A percentile compares a stretch with the other conserved stretches of the same genome.
Evolutionary conservation across 768 basidiomycete species (phyloP).

Genomic region (Tylopilus cervinicoccineus): DNA sequence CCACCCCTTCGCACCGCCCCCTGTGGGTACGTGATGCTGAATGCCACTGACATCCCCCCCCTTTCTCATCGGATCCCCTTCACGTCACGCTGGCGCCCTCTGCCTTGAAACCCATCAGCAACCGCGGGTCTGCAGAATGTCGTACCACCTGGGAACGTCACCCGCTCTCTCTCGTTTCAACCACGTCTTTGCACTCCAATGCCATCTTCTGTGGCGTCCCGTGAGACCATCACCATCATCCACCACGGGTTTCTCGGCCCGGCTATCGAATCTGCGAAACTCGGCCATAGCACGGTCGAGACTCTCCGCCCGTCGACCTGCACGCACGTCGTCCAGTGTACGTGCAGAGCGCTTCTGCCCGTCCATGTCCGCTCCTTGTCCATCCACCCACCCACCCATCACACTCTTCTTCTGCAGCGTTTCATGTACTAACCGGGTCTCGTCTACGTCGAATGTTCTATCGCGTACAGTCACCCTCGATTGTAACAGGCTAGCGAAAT

Average conservation of each 20-base stretch:
- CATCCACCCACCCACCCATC: not conserved
- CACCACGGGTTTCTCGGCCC: slow-evolving; percentile 1
- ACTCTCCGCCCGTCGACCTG: not conserved
- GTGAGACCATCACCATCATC: slow-evolving; percentile 5
- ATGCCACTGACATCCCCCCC: not conserved
- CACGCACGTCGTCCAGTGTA: not conserved
- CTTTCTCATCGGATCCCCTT: not conserved
- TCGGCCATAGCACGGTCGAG: not conserved
- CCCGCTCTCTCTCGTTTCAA: too few relatives aligned
- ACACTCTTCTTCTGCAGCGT: not conserved
- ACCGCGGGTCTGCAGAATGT: too few relatives aligned
- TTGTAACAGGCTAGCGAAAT: slow-evolving; percentile 8
- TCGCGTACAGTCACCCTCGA: slow-evolving; percentile 17
- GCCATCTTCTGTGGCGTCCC: slow-evolving; percentile 1
- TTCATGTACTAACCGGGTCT: not conserved
- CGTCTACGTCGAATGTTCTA: slow-evolving; percentile 1
- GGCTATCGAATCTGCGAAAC: not conserved
- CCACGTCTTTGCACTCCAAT: not conserved
- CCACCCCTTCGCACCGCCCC: not conserved
- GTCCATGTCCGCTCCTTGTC: slow-evolving; percentile 3
- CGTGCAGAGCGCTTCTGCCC: not conserved
- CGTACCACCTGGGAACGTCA: too few relatives aligned
- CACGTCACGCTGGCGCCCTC: not conserved
- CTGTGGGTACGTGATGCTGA: not conserved
- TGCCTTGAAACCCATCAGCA: not conserved